A percentile compares a stretch with the other conserved stretches of the same genome.
These are phyloP conservation scores for Whalleya microplaca DNA, from an alignment of 2,329 filamentous ascomycete genomes.

Conservation along the genomic window DNA sequence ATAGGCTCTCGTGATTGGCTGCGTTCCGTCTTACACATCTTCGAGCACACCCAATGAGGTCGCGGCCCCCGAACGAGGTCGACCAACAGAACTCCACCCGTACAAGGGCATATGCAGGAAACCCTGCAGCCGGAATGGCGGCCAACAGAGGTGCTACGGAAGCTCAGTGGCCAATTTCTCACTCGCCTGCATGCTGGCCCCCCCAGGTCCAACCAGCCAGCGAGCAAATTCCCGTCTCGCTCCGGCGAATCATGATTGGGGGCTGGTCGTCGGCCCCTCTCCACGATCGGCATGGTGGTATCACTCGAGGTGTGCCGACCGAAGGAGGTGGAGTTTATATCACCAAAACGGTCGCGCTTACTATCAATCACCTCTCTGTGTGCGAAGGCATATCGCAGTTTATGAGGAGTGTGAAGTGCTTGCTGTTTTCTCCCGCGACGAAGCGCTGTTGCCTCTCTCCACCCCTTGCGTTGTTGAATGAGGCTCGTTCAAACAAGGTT, in stretches of 20 bases:
- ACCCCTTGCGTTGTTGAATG: conserved; percentile 20
- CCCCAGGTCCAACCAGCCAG: conserved; percentile 11
- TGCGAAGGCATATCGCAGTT: conserved; percentile 4
- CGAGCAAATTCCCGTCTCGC: conserved; percentile 19
- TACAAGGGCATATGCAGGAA: conserved; percentile 19
- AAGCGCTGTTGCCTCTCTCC: conserved; percentile 18
- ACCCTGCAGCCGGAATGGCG: conserved; percentile 21
- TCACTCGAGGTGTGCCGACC: conserved; percentile 3
- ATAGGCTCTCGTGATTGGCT: conserved; percentile 4
- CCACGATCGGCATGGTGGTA: conserved; percentile 18
- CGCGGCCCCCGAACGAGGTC: conserved; percentile 16
- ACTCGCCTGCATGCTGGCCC: conserved; percentile 20
- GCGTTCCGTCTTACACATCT: background rate
- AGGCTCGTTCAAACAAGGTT: background rate
- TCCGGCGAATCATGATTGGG: conserved; percentile 18
- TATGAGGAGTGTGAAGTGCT: background rate
- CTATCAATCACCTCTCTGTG: conserved; percentile 7
- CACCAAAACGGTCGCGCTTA: conserved; percentile 24
- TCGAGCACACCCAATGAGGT: conserved; percentile 28
- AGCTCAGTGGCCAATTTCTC: conserved; percentile 22
- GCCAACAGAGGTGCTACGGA: conserved; percentile 22
- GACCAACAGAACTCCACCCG: conserved; percentile 5
- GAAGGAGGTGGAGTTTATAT: conserved; percentile 12
- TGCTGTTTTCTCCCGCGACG: background rate
- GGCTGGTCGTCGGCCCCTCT: conserved; percentile 10